Evolutionary conservation across 805 yeast genomes (phyloP).

Genomic region (Pichia membranifaciens): DNA sequence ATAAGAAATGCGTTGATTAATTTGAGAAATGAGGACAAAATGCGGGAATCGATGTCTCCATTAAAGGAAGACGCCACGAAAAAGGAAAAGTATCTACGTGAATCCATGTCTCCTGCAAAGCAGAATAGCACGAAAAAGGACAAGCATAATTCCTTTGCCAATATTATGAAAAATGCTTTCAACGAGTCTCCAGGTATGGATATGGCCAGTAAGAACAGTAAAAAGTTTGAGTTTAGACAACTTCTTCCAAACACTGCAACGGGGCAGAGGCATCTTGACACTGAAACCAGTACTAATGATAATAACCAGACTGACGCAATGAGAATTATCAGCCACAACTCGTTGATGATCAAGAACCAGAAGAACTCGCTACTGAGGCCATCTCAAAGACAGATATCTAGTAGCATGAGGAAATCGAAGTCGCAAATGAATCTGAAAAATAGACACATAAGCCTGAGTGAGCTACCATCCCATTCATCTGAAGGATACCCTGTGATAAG

Average conservation of each 20-base stretch:
- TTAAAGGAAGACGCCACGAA: background rate
- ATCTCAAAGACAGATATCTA: conserved; percentile 12
- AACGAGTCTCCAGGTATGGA: conserved; percentile 1
- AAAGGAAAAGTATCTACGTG: conserved; percentile 25
- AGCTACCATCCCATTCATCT: conserved; percentile 42
- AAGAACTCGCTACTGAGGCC: background rate
- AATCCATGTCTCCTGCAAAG: conserved; percentile 23
- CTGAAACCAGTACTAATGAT: background rate
- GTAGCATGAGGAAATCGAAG: conserved; percentile 24
- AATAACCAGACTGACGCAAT: background rate
- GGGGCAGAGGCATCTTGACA: too few relatives aligned
- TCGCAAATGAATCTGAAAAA: conserved; percentile 25
- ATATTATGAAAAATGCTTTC: background rate
- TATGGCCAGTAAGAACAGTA: background rate
- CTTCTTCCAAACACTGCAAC: background rate
- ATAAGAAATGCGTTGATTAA: conserved; percentile 46
- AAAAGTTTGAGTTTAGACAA: conserved; percentile 2
- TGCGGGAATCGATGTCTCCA: conserved; percentile 31
- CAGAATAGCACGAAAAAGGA: conserved; percentile 1
- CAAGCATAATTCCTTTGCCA: conserved; percentile 6
- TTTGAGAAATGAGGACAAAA: conserved; percentile 36
- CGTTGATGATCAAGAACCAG: conserved; percentile 1
- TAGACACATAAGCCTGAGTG: conserved; percentile 20
- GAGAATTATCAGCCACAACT: background rate
- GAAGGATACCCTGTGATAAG: conserved; percentile 51